A percentile compares a stretch with the other conserved stretches of the same genome.
Evolutionary conservation across 2,329 filamentous ascomycete genomes (phyloP).

Genomic region (Tolypocladium guangdongense): DNA sequence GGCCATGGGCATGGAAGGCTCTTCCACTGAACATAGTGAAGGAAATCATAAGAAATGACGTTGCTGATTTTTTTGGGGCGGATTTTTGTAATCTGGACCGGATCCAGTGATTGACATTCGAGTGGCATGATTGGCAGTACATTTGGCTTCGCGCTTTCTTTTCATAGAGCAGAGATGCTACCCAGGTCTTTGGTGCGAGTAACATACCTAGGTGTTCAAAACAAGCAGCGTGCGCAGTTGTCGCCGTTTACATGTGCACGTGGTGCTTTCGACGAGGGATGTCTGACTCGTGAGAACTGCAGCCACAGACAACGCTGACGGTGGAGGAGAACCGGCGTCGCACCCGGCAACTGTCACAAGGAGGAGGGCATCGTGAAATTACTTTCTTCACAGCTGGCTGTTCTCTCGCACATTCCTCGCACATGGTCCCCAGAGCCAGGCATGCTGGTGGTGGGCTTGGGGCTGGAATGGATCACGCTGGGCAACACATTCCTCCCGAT

Average conservation of each 20-base stretch:
- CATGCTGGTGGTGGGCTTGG: conserved; percentile 6
- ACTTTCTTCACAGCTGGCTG: background rate
- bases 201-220: conserved; percentile 21
- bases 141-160: conserved; percentile 22
- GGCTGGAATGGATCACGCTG: conserved; percentile 24
- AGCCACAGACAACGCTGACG: no score
- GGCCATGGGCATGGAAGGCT: conserved; percentile 24
- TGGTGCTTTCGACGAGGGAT: no score
- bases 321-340: background rate
- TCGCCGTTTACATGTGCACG: background rate
- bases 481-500: conserved; percentile 28
- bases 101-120: conserved; percentile 19
- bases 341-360: background rate
- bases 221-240: background rate
- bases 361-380: background rate
- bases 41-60: conserved; percentile 6
- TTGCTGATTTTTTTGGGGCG: conserved; percentile 6
- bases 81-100: conserved; percentile 21
- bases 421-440: background rate
- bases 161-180: conserved; percentile 21
- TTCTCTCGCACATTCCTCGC: background rate
- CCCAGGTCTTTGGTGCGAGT: conserved; percentile 15
- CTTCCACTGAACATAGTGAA: conserved; percentile 7
- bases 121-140: conserved; percentile 21
- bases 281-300: no score